phyloP scores from a whole-genome alignment of 441 rosid species.

The Corymbia citriodora region DNA sequence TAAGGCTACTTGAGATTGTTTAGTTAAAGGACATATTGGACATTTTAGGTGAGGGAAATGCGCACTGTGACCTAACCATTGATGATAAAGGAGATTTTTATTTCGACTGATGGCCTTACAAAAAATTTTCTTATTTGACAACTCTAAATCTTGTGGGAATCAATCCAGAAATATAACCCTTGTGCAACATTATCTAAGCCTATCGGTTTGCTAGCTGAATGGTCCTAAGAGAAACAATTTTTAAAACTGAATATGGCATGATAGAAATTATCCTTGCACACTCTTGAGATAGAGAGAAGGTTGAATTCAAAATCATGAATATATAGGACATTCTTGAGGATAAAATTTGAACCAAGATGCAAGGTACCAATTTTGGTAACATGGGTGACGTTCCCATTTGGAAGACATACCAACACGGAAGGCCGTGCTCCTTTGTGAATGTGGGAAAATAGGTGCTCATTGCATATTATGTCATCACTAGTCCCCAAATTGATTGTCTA shows the following conservation, averaged over 20 bases:
- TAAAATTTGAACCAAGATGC: too few species aligned
- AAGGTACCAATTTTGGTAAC: too few species aligned
- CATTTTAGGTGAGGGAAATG: neutral
- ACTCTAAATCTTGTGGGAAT: fast-evolving
- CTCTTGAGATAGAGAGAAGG: too few species aligned
- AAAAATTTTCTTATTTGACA: too few species aligned
- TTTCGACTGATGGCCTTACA: too few species aligned
- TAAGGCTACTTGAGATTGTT: neutral
- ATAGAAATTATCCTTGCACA: too few species aligned
- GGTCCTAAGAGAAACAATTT: too few species aligned
- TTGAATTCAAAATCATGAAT: too few species aligned
- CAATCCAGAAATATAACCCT: neutral
- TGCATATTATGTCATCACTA: neutral
- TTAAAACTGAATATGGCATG: fast-evolving
- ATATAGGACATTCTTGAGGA: too few species aligned
- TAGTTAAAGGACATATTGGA: neutral
- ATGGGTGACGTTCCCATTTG: too few species aligned
- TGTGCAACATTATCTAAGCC: neutral
- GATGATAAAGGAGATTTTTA: neutral
- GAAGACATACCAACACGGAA: fast-evolving
- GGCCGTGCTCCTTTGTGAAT: neutral
- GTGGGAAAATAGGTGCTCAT: neutral
- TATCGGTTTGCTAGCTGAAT: too few species aligned
- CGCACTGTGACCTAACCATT: neutral
- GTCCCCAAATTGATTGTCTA: fast-evolving